Percentiles rank a stretch among this genome's conserved stretches.
phyloP scores from a whole-genome alignment of 2,329 filamentous ascomycete species.

The Cordyceps tenuipes region DNA sequence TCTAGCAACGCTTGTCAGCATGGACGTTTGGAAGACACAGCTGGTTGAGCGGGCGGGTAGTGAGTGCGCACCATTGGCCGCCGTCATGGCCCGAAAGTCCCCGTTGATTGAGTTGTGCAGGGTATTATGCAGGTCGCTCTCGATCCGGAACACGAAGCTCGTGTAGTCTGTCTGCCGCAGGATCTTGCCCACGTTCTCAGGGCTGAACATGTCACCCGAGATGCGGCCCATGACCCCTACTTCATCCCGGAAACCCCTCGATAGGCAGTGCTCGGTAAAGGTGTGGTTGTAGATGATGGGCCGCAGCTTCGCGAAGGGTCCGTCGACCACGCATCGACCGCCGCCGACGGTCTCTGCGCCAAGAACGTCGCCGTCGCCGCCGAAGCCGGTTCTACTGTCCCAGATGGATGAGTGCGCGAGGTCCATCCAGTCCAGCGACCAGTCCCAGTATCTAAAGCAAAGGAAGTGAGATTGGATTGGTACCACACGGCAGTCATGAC shows the following conservation, averaged over 20 bases:
- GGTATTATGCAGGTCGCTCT: too few species aligned
- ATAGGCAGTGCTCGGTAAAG: not conserved
- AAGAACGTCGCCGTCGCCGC: slow-evolving; percentile 9
- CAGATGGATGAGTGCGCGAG: slow-evolving; percentile 14
- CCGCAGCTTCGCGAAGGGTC: too few species aligned
- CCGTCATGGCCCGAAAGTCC: not conserved
- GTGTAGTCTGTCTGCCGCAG: not conserved
- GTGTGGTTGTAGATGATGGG: too few species aligned
- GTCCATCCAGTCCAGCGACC: slow-evolving; percentile 15
- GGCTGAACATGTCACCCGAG: not conserved
- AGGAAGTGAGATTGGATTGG: too few species aligned
- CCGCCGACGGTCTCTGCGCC: too few species aligned
- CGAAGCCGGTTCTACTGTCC: slow-evolving; percentile 12
- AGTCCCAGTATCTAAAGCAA: not conserved
- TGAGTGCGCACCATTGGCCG: not conserved
- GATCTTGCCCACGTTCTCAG: not conserved
- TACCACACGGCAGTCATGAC: too few species aligned
- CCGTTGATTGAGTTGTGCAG: not conserved
- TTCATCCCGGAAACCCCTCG: slow-evolving; percentile 1
- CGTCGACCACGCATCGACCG: too few species aligned
- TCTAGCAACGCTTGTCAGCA: not conserved
- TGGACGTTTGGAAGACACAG: too few species aligned
- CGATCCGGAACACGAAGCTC: too few species aligned
- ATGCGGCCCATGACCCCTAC: not conserved
- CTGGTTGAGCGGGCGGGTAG: too few species aligned